Base-by-base conservation (phyloP, 345 rosid genomes). In the Populus simonii region DNA sequence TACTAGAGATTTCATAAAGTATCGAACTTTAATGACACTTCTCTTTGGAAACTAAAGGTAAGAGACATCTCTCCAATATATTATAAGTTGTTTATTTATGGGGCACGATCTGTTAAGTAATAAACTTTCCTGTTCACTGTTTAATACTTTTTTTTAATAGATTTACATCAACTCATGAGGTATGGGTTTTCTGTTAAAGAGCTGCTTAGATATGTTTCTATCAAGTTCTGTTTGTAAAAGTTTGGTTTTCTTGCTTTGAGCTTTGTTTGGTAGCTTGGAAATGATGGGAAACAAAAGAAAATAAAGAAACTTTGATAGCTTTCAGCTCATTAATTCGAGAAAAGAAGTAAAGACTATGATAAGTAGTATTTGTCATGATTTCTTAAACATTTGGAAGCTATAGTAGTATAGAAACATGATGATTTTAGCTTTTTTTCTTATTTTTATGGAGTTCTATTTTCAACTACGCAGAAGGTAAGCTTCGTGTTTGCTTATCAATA, bases 1-100 rank as follows among this genome's bases (percentile, higher is more conserved):
- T 18, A 33, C 47, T 71, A 15, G 27, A 68, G 73, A 68, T 6
- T 57, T 23, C 13, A 33, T 5, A 8, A 57, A 45, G 45, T 63
- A 25, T 31, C 63, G 4, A 57, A 43, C 35, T 73, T 73, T 57
- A 29, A 69, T 74, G 75, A 74, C 27, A 43, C 61, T 76, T 77
- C 22, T 51, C 57, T 59, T 71, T 53, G 70, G 71, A 35, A 73
- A 38, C 76, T 72, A 70, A 70, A 61, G 81, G 82, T 74, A 66
- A 72, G 59, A 62, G 9, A 17, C 57, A 47, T 25, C 75, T 27
- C 22, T 70, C 35, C 33, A 2, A 1, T 57, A 57, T 1, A n/a
- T n/a, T n/a, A 9, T n/a, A 9, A 13, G 18, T 5, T 77, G 25
- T 41, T 62, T 29, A 9, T 45, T 6, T 67, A 4, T n/a, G 2